Conservation (phyloP, 2,329 filamentous ascomycete genomes). For the Arthrobotrys conoides region DNA sequence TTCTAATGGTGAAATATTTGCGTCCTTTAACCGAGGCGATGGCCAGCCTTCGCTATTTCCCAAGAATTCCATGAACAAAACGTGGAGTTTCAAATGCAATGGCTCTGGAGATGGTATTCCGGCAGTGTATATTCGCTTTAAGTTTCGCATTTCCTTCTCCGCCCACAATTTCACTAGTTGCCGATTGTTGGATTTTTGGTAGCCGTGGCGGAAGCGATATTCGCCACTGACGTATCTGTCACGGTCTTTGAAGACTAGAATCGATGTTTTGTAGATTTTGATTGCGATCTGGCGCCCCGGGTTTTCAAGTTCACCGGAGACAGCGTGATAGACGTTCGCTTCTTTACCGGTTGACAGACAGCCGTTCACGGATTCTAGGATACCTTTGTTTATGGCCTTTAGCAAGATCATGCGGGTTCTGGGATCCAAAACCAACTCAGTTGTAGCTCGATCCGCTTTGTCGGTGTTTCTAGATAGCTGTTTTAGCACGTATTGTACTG, state of each 20-base stretch:
- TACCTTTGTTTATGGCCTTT: slow-evolving; percentile 93
- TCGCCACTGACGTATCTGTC: slow-evolving; percentile 97
- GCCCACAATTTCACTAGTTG: slow-evolving; percentile 99
- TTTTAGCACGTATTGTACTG: not conserved
- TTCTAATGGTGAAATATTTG: slow-evolving; percentile 74
- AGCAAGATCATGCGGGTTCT: slow-evolving; percentile 94
- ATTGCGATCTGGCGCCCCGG: slow-evolving; percentile 79
- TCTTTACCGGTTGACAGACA: slow-evolving; percentile 97
- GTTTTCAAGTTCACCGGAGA: slow-evolving; percentile 72
- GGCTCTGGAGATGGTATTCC: slow-evolving; percentile 93
- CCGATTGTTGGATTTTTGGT: slow-evolving; percentile 93
- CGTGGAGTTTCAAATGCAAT: slow-evolving; percentile 89
- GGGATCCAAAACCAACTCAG: slow-evolving; percentile 93
- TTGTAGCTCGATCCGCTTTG: slow-evolving; percentile 92
- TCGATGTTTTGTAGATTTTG: slow-evolving; percentile 99
- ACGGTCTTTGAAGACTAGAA: slow-evolving; percentile 96
- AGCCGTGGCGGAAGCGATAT: slow-evolving; percentile 89
- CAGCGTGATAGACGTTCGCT: slow-evolving; percentile 95
- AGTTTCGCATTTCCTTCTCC: slow-evolving; percentile 96
- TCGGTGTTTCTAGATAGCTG: slow-evolving; percentile 75
- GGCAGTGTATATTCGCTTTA: slow-evolving; percentile 84
- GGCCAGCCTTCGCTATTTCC: slow-evolving; percentile 89
- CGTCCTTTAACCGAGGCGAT: slow-evolving; percentile 89
- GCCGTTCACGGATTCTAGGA: slow-evolving; percentile 92
- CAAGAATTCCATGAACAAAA: slow-evolving; percentile 93